Base-by-base conservation (phyloP, 495 filamentous ascomycete species). In the Hamigera avellanea region DNA sequence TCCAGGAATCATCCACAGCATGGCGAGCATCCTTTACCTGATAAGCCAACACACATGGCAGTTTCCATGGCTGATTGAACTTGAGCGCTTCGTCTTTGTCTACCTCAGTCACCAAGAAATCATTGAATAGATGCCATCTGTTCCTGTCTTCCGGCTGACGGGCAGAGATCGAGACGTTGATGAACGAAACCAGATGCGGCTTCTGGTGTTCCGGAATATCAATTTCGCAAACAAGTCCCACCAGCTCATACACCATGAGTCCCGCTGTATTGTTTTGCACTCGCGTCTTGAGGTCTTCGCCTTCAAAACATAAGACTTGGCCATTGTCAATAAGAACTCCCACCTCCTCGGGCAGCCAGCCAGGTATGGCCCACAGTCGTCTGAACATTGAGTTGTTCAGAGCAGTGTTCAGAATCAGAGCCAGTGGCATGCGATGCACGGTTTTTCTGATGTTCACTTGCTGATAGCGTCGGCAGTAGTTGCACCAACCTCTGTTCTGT, bases 101-200 rank as follows among this genome's bases (percentile, higher is more conserved):
- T 13, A 93, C 69, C n/a, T 80, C 74, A 4, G 81, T 74, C 21
- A 99, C 91, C 9, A 93, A 64, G 45, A 99, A 99, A 57, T 99
- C 91, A 37, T 99, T 99, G 59, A 99, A 94, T 3, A 99, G 53
- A 49, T 95, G 83, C 91, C 91, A 99, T 42, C 76, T 75, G 44
- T 65, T 73, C 35, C 75, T 64, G 1, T 52, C 53, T 6, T 75
- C 64, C 4, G 68, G 45, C 5, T 67, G 59, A 1, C 71, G 67
- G 8, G 65, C 63, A 8, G 86, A 85, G 16, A 88, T 73, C 0
- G 78, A 81, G 29, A 93, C 84, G 56, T 96, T 87, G 44, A 93
- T 73, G 42, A 93, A 76, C 8, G 86, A 85, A 13, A 96, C 87
- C 26, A 99, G 71, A 62, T 99, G 91, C 1, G 86, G 75, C 46